Percentiles rank a stretch among this genome's conserved stretches.
Evolutionary conservation across 768 basidiomycete species (phyloP).

Genomic region (Termitomyces sp.): DNA sequence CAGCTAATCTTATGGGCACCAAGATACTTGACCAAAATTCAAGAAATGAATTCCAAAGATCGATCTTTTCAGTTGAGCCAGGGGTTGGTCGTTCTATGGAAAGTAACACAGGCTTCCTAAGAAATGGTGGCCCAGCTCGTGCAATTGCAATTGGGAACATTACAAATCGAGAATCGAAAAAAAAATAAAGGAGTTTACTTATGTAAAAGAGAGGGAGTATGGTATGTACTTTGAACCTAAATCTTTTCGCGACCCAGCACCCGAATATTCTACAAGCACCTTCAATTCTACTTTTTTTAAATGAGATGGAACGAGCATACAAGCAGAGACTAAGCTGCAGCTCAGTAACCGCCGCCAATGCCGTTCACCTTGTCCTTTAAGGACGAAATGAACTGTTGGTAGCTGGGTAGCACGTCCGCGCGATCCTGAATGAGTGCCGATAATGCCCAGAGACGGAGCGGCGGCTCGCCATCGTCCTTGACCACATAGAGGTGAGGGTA

Average conservation of each 20-base stretch:
- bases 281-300: background rate
- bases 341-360: conserved; percentile 16
- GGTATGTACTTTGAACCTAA: conserved; percentile 13
- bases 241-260: conserved; percentile 9
- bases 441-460: conserved; percentile 84
- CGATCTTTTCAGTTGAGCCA: background rate
- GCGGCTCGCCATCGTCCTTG: conserved; percentile 97
- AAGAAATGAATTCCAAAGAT: background rate
- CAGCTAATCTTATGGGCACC: no score
- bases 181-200: background rate
- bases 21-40: no score
- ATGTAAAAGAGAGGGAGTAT: conserved; percentile 7
- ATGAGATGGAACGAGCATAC: background rate
- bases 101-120: background rate
- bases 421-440: conserved; percentile 94
- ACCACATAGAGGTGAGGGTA: conserved; percentile 93
- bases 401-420: conserved; percentile 90
- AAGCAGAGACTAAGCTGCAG: background rate
- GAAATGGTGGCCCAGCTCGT: background rate
- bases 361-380: conserved; percentile 65
- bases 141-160: background rate
- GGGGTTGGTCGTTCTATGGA: background rate
- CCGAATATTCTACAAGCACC: conserved; percentile 8
- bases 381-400: conserved; percentile 88
- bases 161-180: conserved; percentile 11